phyloP scores from a whole-genome alignment of 2,329 filamentous ascomycete genomes.

The Penicillium hesseltinei region DNA sequence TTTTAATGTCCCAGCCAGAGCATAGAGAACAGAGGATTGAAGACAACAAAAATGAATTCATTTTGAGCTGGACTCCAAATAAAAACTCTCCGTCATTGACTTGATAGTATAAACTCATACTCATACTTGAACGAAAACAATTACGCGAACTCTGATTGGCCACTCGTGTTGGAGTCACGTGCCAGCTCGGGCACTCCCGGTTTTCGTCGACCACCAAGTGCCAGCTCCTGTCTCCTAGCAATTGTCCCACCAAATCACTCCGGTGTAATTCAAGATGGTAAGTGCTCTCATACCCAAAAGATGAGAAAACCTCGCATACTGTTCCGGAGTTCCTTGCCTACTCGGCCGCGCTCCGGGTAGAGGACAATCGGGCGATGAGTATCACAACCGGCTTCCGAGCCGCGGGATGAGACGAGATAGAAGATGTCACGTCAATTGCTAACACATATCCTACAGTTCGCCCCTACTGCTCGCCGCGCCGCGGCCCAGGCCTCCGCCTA shows the following conservation, averaged over 20 bases:
- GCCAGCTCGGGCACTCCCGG: constrained; percentile 30
- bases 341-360: background rate
- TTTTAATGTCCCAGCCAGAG: too few relatives aligned
- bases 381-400: constrained; percentile 9
- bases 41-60: background rate
- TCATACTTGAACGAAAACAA: constrained; percentile 7
- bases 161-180: constrained; percentile 20
- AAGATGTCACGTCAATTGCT: constrained; percentile 12
- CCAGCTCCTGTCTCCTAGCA: constrained; percentile 24
- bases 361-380: constrained; percentile 4
- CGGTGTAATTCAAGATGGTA: constrained; percentile 34
- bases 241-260: constrained; percentile 28
- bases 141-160: constrained; percentile 29
- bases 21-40: background rate
- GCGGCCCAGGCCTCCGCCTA: constrained; percentile 53
- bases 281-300: constrained; percentile 3
- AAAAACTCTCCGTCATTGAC: background rate
- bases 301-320: too few relatives aligned
- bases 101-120: background rate
- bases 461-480: constrained; percentile 36
- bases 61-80: background rate
- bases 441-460: constrained; percentile 30
- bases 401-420: constrained; percentile 13
- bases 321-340: background rate
- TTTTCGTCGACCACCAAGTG: constrained; percentile 34